These are phyloP conservation scores for Scedosporium aurantiacum DNA, from an alignment of 2,329 filamentous ascomycete genomes.

Conservation along the genomic window DNA sequence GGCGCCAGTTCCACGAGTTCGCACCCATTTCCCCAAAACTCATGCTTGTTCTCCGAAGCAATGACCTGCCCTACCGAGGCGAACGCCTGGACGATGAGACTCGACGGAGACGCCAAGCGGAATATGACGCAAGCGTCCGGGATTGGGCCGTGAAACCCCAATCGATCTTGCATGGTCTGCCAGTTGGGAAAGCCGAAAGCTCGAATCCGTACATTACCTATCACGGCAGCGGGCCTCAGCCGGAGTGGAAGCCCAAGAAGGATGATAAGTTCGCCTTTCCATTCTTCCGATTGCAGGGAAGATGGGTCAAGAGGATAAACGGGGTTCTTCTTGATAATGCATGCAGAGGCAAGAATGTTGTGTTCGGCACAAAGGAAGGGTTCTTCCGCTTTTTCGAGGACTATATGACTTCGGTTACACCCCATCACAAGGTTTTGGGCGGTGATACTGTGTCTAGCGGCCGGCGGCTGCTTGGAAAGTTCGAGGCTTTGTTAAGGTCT, in stretches of 20 bases:
- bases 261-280: slow-evolving; percentile 16
- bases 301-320: slow-evolving; percentile 19
- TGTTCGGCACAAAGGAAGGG: slow-evolving; percentile 11
- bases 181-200: slow-evolving; percentile 16
- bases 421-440: slow-evolving; percentile 8
- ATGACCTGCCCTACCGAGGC: slow-evolving; percentile 11
- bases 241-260: slow-evolving; percentile 9
- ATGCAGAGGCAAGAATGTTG: slow-evolving; percentile 11
- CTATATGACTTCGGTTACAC: slow-evolving; percentile 11
- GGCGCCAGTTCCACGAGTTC: slow-evolving; percentile 17
- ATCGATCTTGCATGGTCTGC: slow-evolving; percentile 12
- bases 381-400: slow-evolving; percentile 12
- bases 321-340: slow-evolving; percentile 16
- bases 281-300: slow-evolving; percentile 13
- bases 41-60: slow-evolving; percentile 17
- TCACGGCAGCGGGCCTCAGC: slow-evolving; percentile 9
- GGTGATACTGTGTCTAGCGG: slow-evolving; percentile 9
- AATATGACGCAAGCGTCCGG: neutral
- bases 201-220: slow-evolving; percentile 12
- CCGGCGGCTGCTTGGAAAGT: slow-evolving; percentile 10
- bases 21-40: slow-evolving; percentile 17
- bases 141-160: neutral
- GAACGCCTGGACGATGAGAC: slow-evolving; percentile 11
- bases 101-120: slow-evolving; percentile 7
- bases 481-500: slow-evolving; percentile 2